Base-by-base conservation (phyloP, 805 yeast species). In the Candida arabinofermentans region DNA sequence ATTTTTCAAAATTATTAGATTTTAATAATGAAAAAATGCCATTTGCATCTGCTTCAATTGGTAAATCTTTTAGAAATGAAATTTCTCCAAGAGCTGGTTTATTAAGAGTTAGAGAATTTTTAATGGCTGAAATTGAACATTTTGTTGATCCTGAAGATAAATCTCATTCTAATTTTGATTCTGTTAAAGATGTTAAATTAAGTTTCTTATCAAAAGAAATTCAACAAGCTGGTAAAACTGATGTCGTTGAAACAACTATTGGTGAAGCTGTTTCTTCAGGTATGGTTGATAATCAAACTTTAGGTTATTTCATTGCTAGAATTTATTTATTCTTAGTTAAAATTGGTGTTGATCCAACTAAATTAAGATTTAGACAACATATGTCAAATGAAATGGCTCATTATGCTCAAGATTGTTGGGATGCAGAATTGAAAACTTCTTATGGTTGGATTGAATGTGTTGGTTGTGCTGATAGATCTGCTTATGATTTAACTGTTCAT, bases 391-490 rank as follows among this genome's bases (percentile, higher is more conserved):
- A 93, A 73, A 93, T 93, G 99, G 99, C 99, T 16, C 99, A 93
- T 67, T 93, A 93, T 66, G 99, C 99, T 46, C 82, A 95, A 54
- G 99, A 93, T 71, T 93, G 99, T 75, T 93, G 99, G 99, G 99
- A 93, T 71, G 97, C 96, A 51, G 99, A 93, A 73, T 75, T 93
- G 58, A 82, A 86, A 56, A 83, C 96, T 33, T 87, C 96, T 26
- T 93, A 88, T 58, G 99, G 99, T 57, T 93, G 99, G 99, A 86
- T 93, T 57, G 99, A 93, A 73, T 95, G 99, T 81, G 97, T 93
- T 64, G 99, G 99, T 54, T 93, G 98, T 73, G 99, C 99, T 51
- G 99, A 93, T 71, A 82, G 99, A 74, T 86, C 96, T 35, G 99
- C 99, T 32, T 93, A 88, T 64, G 99, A 93, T 71, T 79, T 93